Evolutionary conservation across 306 rosid species (phyloP).

Genomic region (Lathyrus sativus): DNA sequence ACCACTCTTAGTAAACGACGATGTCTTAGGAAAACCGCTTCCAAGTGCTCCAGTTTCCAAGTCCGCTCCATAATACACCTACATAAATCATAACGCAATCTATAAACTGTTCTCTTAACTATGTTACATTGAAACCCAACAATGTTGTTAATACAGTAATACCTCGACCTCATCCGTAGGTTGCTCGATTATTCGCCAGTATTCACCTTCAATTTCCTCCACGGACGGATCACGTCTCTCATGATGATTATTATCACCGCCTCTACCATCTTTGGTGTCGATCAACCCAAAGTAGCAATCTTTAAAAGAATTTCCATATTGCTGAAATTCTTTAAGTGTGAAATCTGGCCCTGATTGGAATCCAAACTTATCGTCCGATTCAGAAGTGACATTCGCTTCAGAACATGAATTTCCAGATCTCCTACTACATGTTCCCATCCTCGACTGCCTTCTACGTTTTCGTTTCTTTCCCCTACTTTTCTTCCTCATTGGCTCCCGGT

Average conservation of each 20-base stretch:
- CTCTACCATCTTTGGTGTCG: conserved; percentile 38
- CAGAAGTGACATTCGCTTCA: conserved; percentile 55
- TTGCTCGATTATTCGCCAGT: conserved; percentile 90
- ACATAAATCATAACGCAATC: conserved; percentile 35
- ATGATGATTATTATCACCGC: conserved; percentile 33
- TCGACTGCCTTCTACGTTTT: conserved; percentile 59
- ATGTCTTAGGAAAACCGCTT: conserved; percentile 84
- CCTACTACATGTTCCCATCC: conserved; percentile 47
- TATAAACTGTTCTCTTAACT: conserved; percentile 19
- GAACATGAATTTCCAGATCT: conserved; percentile 47
- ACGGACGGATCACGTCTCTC: conserved; percentile 58
- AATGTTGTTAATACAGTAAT: conserved; percentile 33
- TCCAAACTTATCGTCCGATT: conserved; percentile 72
- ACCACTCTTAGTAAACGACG: conserved; percentile 44
- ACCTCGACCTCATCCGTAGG: conserved; percentile 92
- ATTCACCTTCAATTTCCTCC: conserved; percentile 90
- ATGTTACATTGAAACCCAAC: conserved; percentile 27
- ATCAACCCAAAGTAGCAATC: conserved; percentile 61
- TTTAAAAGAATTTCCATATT: conserved; percentile 57
- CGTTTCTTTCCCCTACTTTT: conserved; percentile 73
- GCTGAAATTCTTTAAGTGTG: conserved; percentile 68
- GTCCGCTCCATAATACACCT: conserved; percentile 97
- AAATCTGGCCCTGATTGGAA: conserved; percentile 80
- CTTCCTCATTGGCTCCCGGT: conserved; percentile 88
- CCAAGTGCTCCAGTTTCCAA: conserved; percentile 74